Evolutionary conservation across 345 rosid species (phyloP), one percentile per base, ranked within the genome.

Genomic region (Eucalyptus cloeziana): DNA sequence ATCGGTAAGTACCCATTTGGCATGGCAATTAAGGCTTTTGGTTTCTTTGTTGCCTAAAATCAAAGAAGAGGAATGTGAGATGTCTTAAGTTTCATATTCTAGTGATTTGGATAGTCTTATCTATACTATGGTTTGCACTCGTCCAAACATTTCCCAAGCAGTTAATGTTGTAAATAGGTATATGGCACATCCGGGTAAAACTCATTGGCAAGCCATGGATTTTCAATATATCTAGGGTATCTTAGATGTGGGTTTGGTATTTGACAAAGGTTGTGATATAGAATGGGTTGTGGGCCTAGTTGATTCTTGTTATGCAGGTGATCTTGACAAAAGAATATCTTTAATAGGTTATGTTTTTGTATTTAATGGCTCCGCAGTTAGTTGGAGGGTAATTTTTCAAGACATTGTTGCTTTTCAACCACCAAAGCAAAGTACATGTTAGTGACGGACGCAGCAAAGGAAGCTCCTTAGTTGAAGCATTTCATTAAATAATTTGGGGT

Each of bases 371-470:
- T 56, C 30, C 69, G 0, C 16, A 10, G 1, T 27, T 60, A 60
- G 4, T 60, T 60, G 69, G 31, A 27, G 31, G n/a, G 31, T 27
- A 60, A 60, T 13, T 22, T 60, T 60, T 6, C 31, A 60, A 60
- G 31, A 60, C 69, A 60, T 10, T 3, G 4, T 60, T 60, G n/a
- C 16, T 27, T 25, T 60, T 60, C 31, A 27, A 60, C 69, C 69
- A 60, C 15, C 15, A 1, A 27, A 60, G 69, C 31, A 27, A 30
- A 60, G 31, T 13, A 60, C 7, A 60, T 27, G 8, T 12, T 13
- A 60, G n/a, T 0, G 2, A 60, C 0, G 4, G 1, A 12, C 2
- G 1, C 31, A 60, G 0, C 69, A 60, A 60, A 60, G 31, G 69
- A 60, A 60, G 31, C 69, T 60, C 31, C 7, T 60, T 27, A 6